phyloP scores from a whole-genome alignment of 768 basidiomycete genomes.

The Lactifluus subvellereus region DNA sequence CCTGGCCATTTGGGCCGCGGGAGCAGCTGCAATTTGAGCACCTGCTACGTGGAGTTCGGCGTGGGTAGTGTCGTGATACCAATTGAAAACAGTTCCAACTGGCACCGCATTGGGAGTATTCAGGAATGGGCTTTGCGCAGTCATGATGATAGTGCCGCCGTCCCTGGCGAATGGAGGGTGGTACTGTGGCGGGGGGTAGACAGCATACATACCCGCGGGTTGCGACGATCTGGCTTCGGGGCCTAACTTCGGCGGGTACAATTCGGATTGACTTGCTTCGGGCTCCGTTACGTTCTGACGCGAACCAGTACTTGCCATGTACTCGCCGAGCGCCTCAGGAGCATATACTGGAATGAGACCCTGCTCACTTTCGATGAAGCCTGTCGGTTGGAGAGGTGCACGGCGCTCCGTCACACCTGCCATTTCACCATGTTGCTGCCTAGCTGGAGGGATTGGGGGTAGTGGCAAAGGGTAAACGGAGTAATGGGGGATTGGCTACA shows the following conservation, averaged over 20 bases:
- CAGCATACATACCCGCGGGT: conserved; percentile 3
- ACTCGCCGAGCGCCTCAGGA: conserved; percentile 63
- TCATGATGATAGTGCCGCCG: conserved; percentile 1
- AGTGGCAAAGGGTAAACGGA: conserved; percentile 11
- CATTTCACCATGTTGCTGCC: conserved; percentile 12
- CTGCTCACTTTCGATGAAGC: conserved; percentile 68
- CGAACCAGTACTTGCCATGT: conserved; percentile 41
- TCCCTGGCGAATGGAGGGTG: conserved; percentile 9
- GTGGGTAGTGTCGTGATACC: conserved; percentile 11
- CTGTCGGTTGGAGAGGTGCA: conserved; percentile 55
- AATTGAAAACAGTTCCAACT: conserved; percentile 10
- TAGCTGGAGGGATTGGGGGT: conserved; percentile 2
- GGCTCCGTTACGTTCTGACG: conserved; percentile 33
- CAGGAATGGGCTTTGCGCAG: conserved; percentile 1
- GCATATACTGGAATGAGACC: conserved; percentile 63
- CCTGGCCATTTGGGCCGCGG: background rate
- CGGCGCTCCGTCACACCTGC: conserved; percentile 7
- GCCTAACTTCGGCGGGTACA: conserved; percentile 11
- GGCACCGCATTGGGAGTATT: conserved; percentile 1
- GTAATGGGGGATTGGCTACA: conserved; percentile 16
- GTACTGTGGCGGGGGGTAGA: conserved; percentile 14
- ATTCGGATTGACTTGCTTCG: conserved; percentile 12
- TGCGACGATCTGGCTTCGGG: conserved; percentile 5
- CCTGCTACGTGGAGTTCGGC: conserved; percentile 2
- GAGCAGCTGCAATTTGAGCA: background rate